Evolutionary conservation across 306 rosid genomes (phyloP).

Genomic region (Fragaria iinumae): DNA sequence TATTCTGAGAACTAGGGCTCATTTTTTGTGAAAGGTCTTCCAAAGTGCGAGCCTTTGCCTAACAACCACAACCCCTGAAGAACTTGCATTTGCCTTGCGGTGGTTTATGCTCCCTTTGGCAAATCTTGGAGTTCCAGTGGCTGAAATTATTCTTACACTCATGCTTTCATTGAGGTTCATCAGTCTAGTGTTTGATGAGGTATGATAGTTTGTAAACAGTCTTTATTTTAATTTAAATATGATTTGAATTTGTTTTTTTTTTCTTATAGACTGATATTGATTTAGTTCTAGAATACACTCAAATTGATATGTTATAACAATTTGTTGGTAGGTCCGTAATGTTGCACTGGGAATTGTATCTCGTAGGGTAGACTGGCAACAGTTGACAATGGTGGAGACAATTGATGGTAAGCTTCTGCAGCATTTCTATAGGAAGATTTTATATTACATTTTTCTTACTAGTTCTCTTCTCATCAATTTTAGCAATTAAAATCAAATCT

Average conservation of each 20-base stretch:
- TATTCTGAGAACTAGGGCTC: constrained; percentile 30
- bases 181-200: constrained; percentile 94
- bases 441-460: neutral
- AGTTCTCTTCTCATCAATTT: neutral
- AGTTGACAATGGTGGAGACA: constrained; percentile 70
- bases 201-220: constrained; percentile 31
- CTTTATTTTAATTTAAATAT: neutral
- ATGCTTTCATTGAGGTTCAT: constrained; percentile 86
- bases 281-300: neutral
- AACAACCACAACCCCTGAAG: constrained; percentile 89
- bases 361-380: constrained; percentile 86
- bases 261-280: neutral
- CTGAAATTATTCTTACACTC: constrained; percentile 88
- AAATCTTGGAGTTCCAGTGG: constrained; percentile 78
- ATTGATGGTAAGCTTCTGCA: constrained; percentile 60
- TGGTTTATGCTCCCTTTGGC: constrained; percentile 92
- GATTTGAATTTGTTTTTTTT: neutral
- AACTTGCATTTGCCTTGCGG: constrained; percentile 80
- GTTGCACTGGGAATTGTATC: constrained; percentile 89
- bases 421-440: neutral
- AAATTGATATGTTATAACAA: neutral
- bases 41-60: constrained; percentile 99
- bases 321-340: constrained; percentile 73
- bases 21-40: constrained; percentile 66
- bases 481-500: constrained; percentile 3